phyloP scores from a whole-genome alignment of 2,329 filamentous ascomycete species.

The Exophiala bonariae region DNA sequence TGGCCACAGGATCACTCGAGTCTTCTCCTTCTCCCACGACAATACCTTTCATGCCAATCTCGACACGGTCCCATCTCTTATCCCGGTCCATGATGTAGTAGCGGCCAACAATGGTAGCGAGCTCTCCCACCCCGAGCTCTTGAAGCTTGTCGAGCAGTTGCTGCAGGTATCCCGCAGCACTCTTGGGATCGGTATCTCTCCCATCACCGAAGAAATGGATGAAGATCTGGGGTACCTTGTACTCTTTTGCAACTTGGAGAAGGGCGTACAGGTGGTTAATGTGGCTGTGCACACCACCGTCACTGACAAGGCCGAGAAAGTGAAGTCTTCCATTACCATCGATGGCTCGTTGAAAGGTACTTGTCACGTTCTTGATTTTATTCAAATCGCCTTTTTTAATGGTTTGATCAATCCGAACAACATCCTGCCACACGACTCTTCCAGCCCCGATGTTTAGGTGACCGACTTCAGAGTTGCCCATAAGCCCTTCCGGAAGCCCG shows the following conservation, averaged over 20 bases:
- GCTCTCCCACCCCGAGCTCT: constrained; percentile 81
- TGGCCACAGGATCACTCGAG: constrained; percentile 78
- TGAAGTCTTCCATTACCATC: constrained; percentile 89
- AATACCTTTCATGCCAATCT: constrained; percentile 85
- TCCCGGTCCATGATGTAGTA: constrained; percentile 99
- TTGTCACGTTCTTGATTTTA: constrained; percentile 74
- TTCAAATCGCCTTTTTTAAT: constrained; percentile 82
- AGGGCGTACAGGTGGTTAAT: constrained; percentile 89
- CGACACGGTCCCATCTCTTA: constrained; percentile 96
- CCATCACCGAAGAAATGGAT: constrained; percentile 99
- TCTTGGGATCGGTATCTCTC: constrained; percentile 97
- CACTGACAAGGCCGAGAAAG: constrained; percentile 85
- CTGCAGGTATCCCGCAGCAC: constrained; percentile 82
- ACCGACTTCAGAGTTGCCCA: constrained; percentile 98
- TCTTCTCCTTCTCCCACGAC: constrained; percentile 84
- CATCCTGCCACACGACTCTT: constrained; percentile 96
- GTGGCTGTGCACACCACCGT: constrained; percentile 96
- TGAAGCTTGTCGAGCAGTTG: constrained; percentile 76
- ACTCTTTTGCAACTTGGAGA: constrained; percentile 84
- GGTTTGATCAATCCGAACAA: constrained; percentile 91
- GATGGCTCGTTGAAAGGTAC: constrained; percentile 76
- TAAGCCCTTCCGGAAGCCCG: constrained; percentile 91
- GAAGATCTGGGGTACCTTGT: constrained; percentile 84
- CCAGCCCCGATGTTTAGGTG: constrained; percentile 98
- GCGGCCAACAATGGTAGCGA: constrained; percentile 89